Base-by-base conservation (phyloP, 2,329 filamentous ascomycete genomes). In the Arthrocladium fulminans region DNA sequence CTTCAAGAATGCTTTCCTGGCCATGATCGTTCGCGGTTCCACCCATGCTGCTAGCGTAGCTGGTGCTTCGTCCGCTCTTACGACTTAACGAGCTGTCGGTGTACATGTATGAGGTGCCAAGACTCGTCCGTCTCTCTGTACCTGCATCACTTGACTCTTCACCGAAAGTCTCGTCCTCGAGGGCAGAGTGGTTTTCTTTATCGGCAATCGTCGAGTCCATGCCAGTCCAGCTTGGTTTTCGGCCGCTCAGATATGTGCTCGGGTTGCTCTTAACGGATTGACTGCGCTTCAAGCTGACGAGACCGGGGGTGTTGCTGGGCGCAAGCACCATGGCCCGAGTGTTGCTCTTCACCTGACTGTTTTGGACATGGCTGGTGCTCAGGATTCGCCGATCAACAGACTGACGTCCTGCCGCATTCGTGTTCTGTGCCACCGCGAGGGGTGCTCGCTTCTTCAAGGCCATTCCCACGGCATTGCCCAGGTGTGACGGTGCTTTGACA, bases 351-450 rank as follows among this genome's bases (percentile, higher is more conserved):
- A 65, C 60, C 23, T 67, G 73, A 60, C 92, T 90, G 63, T 83
- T 82, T 47, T 80, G 86, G 58, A 97, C 94, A 67, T 96, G 87
- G 63, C 84, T 94, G 29, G 97, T 78, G 44, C 88, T 95, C 51
- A 94, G 77, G 60, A 97, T 96, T 42, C 92, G 81, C 34, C 90
- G 78, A 62, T 81, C 76, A 67, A 75, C 61, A 32, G 57, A 59
- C 12, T 50, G 54, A 35, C 66, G 66, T 2, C 69, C 64, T 35
- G 69, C 65, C 2, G 75, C 67, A 15, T 68, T 72, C 2, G 78
- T 65, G 20, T 62, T 62, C 12, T 53, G 49, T 2, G 49, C 12
- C 61, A 48, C 59, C 65, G 68, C 44, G 66, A 69, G 59, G 61
- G 77, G 53, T 49, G 62, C 74, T 66, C 64, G 74, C 73, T 58